These are phyloP conservation scores for Eimeria brunetti DNA, from an alignment of 169 alveolate genomes.

Conservation along the genomic window DNA sequence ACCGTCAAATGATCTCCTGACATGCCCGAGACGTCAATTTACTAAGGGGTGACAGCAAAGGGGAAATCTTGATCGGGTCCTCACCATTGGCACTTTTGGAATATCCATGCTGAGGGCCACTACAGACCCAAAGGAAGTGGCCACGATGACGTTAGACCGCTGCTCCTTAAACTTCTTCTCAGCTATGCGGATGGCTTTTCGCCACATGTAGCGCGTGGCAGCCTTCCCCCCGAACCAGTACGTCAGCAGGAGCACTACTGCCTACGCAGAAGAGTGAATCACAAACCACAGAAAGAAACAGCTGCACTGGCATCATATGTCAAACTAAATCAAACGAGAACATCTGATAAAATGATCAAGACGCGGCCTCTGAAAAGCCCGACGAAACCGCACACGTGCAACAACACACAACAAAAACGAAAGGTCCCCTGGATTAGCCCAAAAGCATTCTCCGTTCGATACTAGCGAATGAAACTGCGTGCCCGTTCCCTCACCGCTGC, in stretches of 20 bases:
- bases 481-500: constrained; percentile 28
- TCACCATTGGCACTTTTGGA: constrained; percentile 81
- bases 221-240: constrained; percentile 82
- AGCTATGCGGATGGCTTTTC: constrained; percentile 68
- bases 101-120: constrained; percentile 81
- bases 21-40: neutral
- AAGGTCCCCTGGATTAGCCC: no score
- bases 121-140: constrained; percentile 81
- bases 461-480: neutral
- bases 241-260: constrained; percentile 18
- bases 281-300: neutral
- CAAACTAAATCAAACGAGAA: neutral
- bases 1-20: neutral
- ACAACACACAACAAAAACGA: neutral
- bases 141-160: constrained; percentile 80
- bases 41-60: neutral
- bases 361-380: neutral
- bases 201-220: constrained; percentile 81
- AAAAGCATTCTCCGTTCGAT: neutral
- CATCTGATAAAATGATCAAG: neutral
- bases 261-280: neutral
- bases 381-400: neutral
- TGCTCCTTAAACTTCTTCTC: constrained; percentile 80
- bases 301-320: neutral
- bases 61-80: neutral